Evolutionary conservation across 306 rosid genomes (phyloP), one percentile per base, ranked within the genome.

Genomic region (Amphicarpaea edgeworthii): DNA sequence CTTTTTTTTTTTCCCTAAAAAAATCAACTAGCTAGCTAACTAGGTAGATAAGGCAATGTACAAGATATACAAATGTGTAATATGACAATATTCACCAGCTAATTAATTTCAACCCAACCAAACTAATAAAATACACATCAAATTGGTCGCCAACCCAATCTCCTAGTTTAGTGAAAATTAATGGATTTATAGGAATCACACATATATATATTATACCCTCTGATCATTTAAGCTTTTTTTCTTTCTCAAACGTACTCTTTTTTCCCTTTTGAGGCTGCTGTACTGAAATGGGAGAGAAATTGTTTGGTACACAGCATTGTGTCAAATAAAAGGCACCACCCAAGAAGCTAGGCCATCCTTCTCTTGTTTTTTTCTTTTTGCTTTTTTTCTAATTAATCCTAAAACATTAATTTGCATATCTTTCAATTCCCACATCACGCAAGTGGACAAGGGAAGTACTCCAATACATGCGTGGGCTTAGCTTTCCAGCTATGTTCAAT

Each of bases 401-500:
- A 59, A 51, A 65, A 15, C 19, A 64, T 53, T n/a, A n/a, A n/a
- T n/a, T 43, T 72, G 30, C 30, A 66, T 55, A 28, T 28, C 41
- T 41, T 38, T n/a, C n/a, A n/a, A n/a, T n/a, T 34, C 68, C 58
- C 62, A 72, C 73, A 76, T 80, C 60, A 72, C 38, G 78, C 81
- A 76, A 72, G 85, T 50, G 84, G 84, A 75, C 49, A 12, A 74
- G 82, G 53, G 49, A 24, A n/a, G n/a, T n/a, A 73, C 15, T 86
- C 24, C 68, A 75, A 40, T 10, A 73, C 21, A 61, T 50, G 86
- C 6, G 72, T 85, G 79, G 83, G 63, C 15, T 88, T 12, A 66
- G 82, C 82, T 85, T 93, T 93, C 88, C 89, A 87, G 84, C 80
- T 42, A 42, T 17, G 69, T 79, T 84, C 85, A 20, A 93, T 88